Conservation (phyloP, 441 rosid genomes). For the Eruca vesicaria region DNA sequence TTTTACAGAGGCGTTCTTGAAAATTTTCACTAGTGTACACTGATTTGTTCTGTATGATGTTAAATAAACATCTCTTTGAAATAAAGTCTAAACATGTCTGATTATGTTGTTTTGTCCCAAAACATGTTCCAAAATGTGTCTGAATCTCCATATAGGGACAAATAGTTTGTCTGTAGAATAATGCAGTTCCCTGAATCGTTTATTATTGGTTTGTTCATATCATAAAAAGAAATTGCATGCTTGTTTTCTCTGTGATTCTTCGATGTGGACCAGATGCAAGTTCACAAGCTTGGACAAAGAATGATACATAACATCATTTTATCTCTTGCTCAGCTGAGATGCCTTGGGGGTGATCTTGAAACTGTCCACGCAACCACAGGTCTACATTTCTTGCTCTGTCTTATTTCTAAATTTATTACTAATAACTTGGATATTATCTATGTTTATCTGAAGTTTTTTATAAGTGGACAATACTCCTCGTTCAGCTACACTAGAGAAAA, state of each 20-base stretch:
- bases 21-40: constrained; percentile 17
- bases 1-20: constrained; percentile 10
- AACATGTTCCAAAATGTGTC: neutral
- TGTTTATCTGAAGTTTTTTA: neutral
- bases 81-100: constrained; percentile 18
- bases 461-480: neutral
- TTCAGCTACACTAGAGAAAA: neutral
- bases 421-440: neutral
- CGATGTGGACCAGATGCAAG: neutral
- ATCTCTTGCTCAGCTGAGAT: constrained; percentile 33
- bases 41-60: constrained; percentile 28
- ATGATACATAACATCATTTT: constrained; percentile 13
- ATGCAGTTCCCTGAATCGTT: constrained; percentile 56
- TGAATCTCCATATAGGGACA: neutral
- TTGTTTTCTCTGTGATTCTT: constrained; percentile 8
- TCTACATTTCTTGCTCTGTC: too few relatives aligned
- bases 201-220: constrained; percentile 25
- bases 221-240: constrained; percentile 17
- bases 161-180: constrained; percentile 38
- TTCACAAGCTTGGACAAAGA: neutral
- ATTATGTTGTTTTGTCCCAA: neutral
- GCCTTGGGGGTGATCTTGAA: constrained; percentile 90
- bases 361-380: constrained; percentile 99
- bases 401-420: neutral
- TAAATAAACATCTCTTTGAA: constrained; percentile 10